Percentiles rank a stretch among this genome's conserved stretches.
Conservation (phyloP, 768 basidiomycete species). For the Tricholoma terreum region DNA sequence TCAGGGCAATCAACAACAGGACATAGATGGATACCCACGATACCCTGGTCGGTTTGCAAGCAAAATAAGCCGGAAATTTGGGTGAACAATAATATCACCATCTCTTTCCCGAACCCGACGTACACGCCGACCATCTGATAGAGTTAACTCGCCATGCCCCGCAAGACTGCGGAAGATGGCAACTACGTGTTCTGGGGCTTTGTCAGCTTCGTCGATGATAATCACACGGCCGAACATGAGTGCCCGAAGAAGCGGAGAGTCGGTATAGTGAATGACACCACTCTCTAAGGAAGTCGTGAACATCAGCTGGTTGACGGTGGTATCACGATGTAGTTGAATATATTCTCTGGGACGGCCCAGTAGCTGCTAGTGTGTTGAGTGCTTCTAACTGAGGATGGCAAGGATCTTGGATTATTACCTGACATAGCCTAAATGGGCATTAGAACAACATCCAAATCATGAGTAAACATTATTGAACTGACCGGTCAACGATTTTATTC, state of each 20-base stretch:
- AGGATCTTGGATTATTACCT: slow-evolving; percentile 32
- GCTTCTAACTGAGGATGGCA: background rate
- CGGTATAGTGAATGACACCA: slow-evolving; percentile 56
- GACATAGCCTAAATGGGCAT: slow-evolving; percentile 42
- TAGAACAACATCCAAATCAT: background rate
- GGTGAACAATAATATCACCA: slow-evolving; percentile 58
- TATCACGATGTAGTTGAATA: slow-evolving; percentile 67
- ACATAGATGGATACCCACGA: slow-evolving; percentile 39
- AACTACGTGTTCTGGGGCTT: slow-evolving; percentile 71
- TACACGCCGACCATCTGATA: slow-evolving; percentile 62
- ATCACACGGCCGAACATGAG: slow-evolving; percentile 61
- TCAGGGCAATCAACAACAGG: background rate
- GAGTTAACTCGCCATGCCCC: slow-evolving; percentile 59
- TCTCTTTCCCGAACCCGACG: slow-evolving; percentile 42
- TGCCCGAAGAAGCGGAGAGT: slow-evolving; percentile 65
- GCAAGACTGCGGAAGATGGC: slow-evolving; percentile 69
- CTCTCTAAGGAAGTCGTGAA: slow-evolving; percentile 59
- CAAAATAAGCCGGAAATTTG: slow-evolving; percentile 59
- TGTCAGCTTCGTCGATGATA: slow-evolving; percentile 71
- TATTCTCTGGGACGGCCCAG: slow-evolving; percentile 64
- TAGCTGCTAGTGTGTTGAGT: slow-evolving; percentile 34
- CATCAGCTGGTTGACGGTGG: slow-evolving; percentile 69
- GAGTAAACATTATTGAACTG: slow-evolving; percentile 13
- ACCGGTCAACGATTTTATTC: slow-evolving; percentile 68
- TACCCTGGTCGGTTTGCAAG: slow-evolving; percentile 69